These are phyloP conservation scores for Puccinia triticina DNA, from an alignment of 1,284 basidiomycete genomes.

Conservation along the genomic window DNA sequence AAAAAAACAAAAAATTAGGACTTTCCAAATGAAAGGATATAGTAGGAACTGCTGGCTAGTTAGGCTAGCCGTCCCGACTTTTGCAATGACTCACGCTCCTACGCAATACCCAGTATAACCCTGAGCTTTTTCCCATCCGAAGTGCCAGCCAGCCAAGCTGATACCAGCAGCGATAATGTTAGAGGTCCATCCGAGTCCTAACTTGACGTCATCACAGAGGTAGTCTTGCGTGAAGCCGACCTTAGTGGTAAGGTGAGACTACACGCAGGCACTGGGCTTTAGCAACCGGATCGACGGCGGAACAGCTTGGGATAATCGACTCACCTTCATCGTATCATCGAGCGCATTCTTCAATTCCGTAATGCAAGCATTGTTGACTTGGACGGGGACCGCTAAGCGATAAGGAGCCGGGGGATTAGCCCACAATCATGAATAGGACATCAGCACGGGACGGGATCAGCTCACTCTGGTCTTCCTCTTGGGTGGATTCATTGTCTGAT, in stretches of 20 bases:
- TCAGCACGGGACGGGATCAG: background rate
- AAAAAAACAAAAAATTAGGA: too few species aligned
- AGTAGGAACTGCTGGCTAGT: background rate
- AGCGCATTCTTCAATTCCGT: conserved; percentile 49
- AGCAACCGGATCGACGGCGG: background rate
- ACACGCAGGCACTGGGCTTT: background rate
- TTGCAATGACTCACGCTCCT: conserved; percentile 9
- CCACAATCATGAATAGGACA: background rate
- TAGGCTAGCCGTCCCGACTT: background rate
- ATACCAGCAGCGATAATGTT: conserved; percentile 38
- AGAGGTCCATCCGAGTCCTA: conserved; percentile 36
- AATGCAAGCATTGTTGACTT: conserved; percentile 50
- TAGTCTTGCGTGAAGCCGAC: conserved; percentile 32
- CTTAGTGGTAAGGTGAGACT: conserved; percentile 33
- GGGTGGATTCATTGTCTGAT: conserved; percentile 6
- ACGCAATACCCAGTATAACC: conserved; percentile 26
- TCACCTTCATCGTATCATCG: conserved; percentile 48
- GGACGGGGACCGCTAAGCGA: conserved; percentile 26
- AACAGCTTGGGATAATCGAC: background rate
- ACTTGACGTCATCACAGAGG: conserved; percentile 36
- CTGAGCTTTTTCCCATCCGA: conserved; percentile 49
- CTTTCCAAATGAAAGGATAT: background rate
- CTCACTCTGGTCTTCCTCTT: background rate
- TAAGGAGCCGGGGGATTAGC: background rate
- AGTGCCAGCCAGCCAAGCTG: conserved; percentile 49